Conservation (phyloP, 2,329 filamentous ascomycete species). For the Microcyclospora pomicola region DNA sequence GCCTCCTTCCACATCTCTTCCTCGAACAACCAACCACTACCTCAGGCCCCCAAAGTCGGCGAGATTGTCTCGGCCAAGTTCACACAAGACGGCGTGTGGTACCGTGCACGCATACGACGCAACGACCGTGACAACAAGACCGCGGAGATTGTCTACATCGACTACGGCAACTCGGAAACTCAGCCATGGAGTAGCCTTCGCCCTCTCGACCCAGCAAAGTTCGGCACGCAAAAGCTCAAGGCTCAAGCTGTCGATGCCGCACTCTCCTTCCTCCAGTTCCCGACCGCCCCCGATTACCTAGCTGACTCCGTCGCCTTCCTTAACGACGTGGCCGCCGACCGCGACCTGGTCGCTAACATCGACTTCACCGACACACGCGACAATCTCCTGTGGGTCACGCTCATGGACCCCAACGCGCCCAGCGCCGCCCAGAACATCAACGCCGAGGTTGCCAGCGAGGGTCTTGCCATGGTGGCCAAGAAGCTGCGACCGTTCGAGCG, state of each 20-base stretch:
- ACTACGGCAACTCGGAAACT: conserved; percentile 90
- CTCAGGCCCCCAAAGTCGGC: conserved; percentile 71
- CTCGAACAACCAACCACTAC: conserved; percentile 60
- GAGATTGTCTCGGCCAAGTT: conserved; percentile 88
- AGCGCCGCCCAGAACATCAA: conserved; percentile 56
- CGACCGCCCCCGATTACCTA: conserved; percentile 69
- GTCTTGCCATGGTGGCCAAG: conserved; percentile 77
- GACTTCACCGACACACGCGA: conserved; percentile 71
- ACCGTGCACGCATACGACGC: conserved; percentile 76
- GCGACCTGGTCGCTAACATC: conserved; percentile 76
- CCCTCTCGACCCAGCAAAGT: conserved; percentile 64
- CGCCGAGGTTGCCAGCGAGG: conserved; percentile 68
- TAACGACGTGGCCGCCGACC: conserved; percentile 53
- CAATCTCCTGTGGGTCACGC: conserved; percentile 63
- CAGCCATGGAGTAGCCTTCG: conserved; percentile 75
- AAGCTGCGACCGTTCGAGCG: conserved; percentile 90
- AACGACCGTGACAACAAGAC: conserved; percentile 85
- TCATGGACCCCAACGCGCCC: conserved; percentile 61
- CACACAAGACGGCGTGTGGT: conserved; percentile 81
- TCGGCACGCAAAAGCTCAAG: conserved; percentile 68
- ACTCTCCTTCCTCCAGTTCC: conserved; percentile 80
- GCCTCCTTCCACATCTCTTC: conserved; percentile 78
- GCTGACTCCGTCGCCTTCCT: conserved; percentile 65
- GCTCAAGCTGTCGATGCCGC: conserved; percentile 77
- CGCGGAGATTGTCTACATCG: conserved; percentile 83